Percentiles rank a stretch among this genome's conserved stretches.
phyloP scores from a whole-genome alignment of 768 basidiomycete genomes.

The Suillus plorans region DNA sequence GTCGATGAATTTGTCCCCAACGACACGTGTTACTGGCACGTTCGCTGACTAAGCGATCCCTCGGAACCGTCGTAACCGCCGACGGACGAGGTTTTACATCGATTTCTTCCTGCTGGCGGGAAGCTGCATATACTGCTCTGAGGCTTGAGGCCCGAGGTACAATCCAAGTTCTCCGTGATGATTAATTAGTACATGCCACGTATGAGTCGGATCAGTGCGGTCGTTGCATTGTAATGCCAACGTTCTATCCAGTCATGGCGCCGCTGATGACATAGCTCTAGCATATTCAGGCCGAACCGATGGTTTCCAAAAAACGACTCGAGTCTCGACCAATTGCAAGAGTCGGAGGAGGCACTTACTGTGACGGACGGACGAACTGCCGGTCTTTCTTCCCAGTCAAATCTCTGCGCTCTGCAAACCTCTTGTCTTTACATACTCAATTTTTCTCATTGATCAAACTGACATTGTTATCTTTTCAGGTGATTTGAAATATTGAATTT shows the following conservation, averaged over 20 bases:
- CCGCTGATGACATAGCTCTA: background rate
- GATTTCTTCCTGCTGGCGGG: background rate
- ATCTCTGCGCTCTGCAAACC: background rate
- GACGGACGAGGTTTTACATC: background rate
- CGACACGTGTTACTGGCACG: no score
- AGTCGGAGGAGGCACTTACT: background rate
- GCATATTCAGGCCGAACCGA: background rate
- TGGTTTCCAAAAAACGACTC: background rate
- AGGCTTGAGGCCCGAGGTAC: background rate
- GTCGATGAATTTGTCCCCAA: no score
- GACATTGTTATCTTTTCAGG: background rate
- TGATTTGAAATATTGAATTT: background rate
- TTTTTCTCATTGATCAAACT: background rate
- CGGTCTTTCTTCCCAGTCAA: background rate
- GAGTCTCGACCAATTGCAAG: background rate
- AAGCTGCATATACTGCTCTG: background rate
- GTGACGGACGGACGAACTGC: background rate
- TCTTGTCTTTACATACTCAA: background rate
- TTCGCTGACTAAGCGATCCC: background rate
- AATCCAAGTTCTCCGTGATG: background rate
- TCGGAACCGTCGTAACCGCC: background rate
- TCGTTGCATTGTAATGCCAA: background rate
- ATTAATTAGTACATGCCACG: background rate
- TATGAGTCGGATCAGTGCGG: background rate
- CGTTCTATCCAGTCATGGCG: background rate